phyloP scores from a whole-genome alignment of 1,284 basidiomycete species.

The Bondarzewia mesenterica region DNA sequence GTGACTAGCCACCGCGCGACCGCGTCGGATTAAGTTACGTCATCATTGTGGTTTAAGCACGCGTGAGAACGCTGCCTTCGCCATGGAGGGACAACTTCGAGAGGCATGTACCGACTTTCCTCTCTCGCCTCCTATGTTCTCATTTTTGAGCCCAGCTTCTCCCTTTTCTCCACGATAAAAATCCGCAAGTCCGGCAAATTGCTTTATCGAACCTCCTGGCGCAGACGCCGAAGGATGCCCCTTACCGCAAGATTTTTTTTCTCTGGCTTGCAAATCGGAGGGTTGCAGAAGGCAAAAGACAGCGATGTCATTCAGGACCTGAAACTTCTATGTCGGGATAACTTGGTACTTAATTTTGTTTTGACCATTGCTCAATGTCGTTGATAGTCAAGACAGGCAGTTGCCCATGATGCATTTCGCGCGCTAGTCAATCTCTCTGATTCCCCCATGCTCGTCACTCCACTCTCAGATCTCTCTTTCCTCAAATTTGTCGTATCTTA shows the following conservation, averaged over 20 bases:
- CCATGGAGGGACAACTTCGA: constrained; percentile 50
- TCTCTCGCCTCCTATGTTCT: background rate
- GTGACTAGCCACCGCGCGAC: too few relatives aligned
- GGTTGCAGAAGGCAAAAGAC: constrained; percentile 55
- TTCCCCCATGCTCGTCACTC: constrained; percentile 60
- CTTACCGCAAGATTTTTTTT: constrained; percentile 75
- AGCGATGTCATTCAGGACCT: constrained; percentile 67
- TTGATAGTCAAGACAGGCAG: constrained; percentile 43
- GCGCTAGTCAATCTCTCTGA: constrained; percentile 94
- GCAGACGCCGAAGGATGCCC: constrained; percentile 68
- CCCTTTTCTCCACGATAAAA: constrained; percentile 80
- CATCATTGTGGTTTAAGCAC: background rate
- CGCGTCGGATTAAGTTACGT: background rate
- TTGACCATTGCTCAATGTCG: constrained; percentile 4
- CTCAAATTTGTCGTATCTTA: constrained; percentile 85
- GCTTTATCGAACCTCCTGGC: constrained; percentile 79
- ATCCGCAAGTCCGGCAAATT: constrained; percentile 82
- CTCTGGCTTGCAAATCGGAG: constrained; percentile 42
- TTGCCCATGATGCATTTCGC: constrained; percentile 93
- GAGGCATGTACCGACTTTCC: constrained; percentile 34
- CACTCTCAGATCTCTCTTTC: constrained; percentile 72
- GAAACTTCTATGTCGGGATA: constrained; percentile 81
- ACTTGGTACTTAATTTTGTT: constrained; percentile 63
- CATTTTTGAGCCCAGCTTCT: constrained; percentile 50
- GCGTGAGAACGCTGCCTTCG: constrained; percentile 3